Evolutionary conservation across 495 filamentous ascomycete species (phyloP), one percentile per base, ranked within the genome.

Genomic region (Neurospora sp.): DNA sequence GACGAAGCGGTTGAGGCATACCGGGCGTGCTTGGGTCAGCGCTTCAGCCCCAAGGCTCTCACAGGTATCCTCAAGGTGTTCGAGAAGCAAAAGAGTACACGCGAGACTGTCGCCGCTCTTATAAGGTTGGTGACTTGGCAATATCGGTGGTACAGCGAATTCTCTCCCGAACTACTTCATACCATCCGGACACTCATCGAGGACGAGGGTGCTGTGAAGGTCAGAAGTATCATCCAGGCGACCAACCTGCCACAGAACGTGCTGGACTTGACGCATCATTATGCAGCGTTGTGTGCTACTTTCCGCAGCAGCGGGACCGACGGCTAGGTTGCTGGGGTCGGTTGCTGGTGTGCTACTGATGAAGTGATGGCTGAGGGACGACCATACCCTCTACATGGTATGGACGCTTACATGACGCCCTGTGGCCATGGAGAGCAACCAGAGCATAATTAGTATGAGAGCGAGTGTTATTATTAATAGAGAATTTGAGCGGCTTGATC

Each of bases 141-240:
- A 83, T 98, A 98, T 82, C 89, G 96, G 73, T 98, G 96, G 96
- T 99, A 98, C 83, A 97, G 94, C 37, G 96, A 99, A 92, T 99
- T 98, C 82, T 97, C 94, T 20, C 96, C 96, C 12, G 89, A 92
- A 69, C 86, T 99, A 20, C 88, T 98, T 37, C 92, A 87, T 79
- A 89, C 93, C 9, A 90, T 98, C 71, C 90, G 96, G 74, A 94
- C 91, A 75, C 86, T 98, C 74, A 98, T 99, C 80, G 96, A 97
- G 80, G 95, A 97, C 71, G 96, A 99, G 81, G 96, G 96, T 69
- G 96, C 95, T 27, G 93, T 99, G 78, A 99, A 99, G 83, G 91
- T 98, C 41, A 89, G 96, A 75, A 97, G 94, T 77, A 97, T 98
- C 74, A 93, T 99, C 37, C 96, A 98, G 80, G 93, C 95, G 1